phyloP scores from a whole-genome alignment of 2,329 filamentous ascomycete species.

The Colletotrichum spinosum region DNA sequence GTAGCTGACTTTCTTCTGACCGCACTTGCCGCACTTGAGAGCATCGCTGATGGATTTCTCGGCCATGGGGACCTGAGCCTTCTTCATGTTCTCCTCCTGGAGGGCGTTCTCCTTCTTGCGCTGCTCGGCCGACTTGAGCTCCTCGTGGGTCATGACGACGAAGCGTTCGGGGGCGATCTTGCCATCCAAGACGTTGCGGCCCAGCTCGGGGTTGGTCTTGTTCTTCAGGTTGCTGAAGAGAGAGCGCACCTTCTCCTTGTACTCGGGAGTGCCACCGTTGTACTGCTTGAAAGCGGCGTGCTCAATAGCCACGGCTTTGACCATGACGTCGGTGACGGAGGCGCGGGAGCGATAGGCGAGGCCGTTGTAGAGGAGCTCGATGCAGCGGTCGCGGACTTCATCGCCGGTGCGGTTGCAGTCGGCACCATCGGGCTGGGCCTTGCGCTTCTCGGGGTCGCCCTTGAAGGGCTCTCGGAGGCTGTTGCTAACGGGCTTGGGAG shows the following conservation, averaged over 20 bases:
- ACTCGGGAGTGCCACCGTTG: constrained; percentile 78
- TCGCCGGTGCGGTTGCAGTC: constrained; percentile 81
- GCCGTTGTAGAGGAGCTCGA: constrained; percentile 94
- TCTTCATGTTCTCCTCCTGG: constrained; percentile 94
- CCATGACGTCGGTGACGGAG: constrained; percentile 77
- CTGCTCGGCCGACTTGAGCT: constrained; percentile 89
- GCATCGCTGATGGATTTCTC: constrained; percentile 91
- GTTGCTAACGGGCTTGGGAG: constrained; percentile 57
- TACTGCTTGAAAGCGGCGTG: constrained; percentile 77
- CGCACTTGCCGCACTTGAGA: constrained; percentile 91
- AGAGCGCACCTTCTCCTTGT: constrained; percentile 90
- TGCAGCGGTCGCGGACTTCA: constrained; percentile 81
- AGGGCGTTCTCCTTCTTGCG: constrained; percentile 80
- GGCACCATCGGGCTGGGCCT: constrained; percentile 81
- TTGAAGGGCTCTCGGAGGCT: constrained; percentile 58
- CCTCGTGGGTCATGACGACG: constrained; percentile 88
- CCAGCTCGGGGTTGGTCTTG: constrained; percentile 84
- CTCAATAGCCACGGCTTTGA: constrained; percentile 85
- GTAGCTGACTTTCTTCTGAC: constrained; percentile 94
- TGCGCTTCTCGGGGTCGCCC: constrained; percentile 82
- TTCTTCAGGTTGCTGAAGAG: constrained; percentile 96
- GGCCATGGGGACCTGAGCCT: constrained; percentile 92
- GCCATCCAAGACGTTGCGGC: constrained; percentile 79
- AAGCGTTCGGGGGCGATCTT: constrained; percentile 79
- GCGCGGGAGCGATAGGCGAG: constrained; percentile 78